phyloP scores from a whole-genome alignment of 148 eudicot species.

The Camellia sinensis region DNA sequence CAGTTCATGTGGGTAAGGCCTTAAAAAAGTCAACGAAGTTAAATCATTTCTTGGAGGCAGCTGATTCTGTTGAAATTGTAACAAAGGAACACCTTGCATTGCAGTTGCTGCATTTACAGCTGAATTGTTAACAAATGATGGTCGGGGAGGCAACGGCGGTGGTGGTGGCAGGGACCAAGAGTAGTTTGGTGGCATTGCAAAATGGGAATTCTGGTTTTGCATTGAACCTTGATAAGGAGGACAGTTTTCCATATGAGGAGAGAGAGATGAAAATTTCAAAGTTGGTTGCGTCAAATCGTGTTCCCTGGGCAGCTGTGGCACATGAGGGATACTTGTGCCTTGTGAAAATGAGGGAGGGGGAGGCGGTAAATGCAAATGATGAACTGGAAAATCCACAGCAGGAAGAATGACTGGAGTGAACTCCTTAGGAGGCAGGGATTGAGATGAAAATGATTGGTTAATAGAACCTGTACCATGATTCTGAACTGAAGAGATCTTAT shows the following conservation, averaged over 20 bases:
- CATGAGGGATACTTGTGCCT: constrained; percentile 28
- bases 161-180: constrained; percentile 39
- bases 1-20: constrained; percentile 32
- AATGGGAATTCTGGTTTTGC: constrained; percentile 46
- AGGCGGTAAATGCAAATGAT: constrained; percentile 29
- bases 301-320: constrained; percentile 25
- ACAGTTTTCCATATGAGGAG: constrained; percentile 24
- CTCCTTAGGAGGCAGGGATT: constrained; percentile 16
- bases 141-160: constrained; percentile 43
- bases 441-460: constrained; percentile 18
- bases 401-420: constrained; percentile 16
- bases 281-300: constrained; percentile 25
- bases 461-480: constrained; percentile 13
- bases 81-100: constrained; percentile 30
- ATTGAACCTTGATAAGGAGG: constrained; percentile 37
- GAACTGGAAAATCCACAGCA: constrained; percentile 25
- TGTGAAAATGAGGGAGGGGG: constrained; percentile 30
- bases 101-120: constrained; percentile 16
- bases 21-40: constrained; percentile 33
- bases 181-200: constrained; percentile 36
- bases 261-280: constrained; percentile 26
- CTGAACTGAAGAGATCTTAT: constrained; percentile 10
- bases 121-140: constrained; percentile 30
- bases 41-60: constrained; percentile 41
- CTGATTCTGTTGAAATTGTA: constrained; percentile 49